Evolutionary conservation across 805 yeast species (phyloP).

Genomic region (Saturnispora quitensis): DNA sequence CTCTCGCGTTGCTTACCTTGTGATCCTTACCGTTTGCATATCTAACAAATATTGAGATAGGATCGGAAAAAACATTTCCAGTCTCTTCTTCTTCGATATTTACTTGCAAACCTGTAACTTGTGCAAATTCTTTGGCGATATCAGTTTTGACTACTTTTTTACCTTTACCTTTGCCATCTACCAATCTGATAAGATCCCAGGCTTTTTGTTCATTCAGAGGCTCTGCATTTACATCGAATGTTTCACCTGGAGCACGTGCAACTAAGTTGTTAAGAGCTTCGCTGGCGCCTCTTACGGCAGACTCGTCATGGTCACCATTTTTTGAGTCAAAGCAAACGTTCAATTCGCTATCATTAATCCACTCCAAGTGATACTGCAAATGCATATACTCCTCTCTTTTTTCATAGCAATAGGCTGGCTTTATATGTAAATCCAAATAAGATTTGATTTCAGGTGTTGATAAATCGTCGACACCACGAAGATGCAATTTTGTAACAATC

Average conservation of each 20-base stretch:
- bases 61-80: constrained; percentile 14
- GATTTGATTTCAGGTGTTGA: constrained; percentile 51
- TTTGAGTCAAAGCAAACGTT: constrained; percentile 40
- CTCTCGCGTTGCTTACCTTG: constrained; percentile 48
- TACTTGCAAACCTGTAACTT: neutral
- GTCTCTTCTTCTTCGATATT: neutral
- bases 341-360: constrained; percentile 58
- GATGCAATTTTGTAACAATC: constrained; percentile 40
- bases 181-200: constrained; percentile 11
- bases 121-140: constrained; percentile 4
- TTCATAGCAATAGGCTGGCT: constrained; percentile 25
- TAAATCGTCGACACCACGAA: constrained; percentile 57
- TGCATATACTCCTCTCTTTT: constrained; percentile 21
- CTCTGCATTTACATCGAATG: neutral
- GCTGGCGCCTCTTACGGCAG: constrained; percentile 5
- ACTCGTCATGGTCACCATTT: neutral
- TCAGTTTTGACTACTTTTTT: constrained; percentile 5
- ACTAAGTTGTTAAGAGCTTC: neutral
- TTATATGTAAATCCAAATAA: constrained; percentile 40
- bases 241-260: neutral
- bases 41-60: constrained; percentile 33
- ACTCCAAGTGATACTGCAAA: constrained; percentile 39
- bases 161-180: neutral
- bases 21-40: constrained; percentile 45
- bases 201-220: constrained; percentile 9